A percentile compares a stretch with the other conserved stretches of the same genome.
Evolutionary conservation across 345 rosid genomes (phyloP).

Genomic region (Lagerstroemia speciosa): DNA sequence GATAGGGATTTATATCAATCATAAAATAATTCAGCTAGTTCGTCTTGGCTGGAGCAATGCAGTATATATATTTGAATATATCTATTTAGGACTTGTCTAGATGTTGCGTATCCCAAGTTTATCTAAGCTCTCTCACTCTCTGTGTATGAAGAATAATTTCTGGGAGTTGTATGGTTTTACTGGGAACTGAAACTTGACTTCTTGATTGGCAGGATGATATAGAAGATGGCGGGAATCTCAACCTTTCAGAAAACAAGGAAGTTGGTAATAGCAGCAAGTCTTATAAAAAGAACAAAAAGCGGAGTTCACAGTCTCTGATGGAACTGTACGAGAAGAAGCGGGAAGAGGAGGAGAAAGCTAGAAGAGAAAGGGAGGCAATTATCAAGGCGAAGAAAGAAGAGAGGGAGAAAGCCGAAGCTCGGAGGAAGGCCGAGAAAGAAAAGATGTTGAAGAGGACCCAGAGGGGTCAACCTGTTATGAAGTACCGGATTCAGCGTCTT

Average conservation of each 20-base stretch:
- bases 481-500: conserved; percentile 79
- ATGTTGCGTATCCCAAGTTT: not conserved
- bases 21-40: not conserved
- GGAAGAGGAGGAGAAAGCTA: conserved; percentile 59
- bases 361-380: conserved; percentile 51
- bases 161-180: not conserved
- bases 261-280: conserved; percentile 20
- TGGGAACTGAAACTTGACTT: not conserved
- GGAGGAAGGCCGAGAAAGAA: conserved; percentile 50
- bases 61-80: not conserved
- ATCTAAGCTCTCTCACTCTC: not conserved
- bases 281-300: conserved; percentile 24
- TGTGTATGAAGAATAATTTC: not conserved
- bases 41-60: not conserved
- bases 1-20: not conserved
- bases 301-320: conserved; percentile 25
- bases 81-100: too few species aligned
- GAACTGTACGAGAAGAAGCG: conserved; percentile 54
- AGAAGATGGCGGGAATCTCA: not conserved
- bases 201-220: not conserved
- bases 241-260: conserved; percentile 9
- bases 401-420: conserved; percentile 55
- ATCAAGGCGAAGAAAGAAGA: conserved; percentile 59
- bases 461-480: conserved; percentile 84
- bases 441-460: conserved; percentile 71